Conservation (phyloP, 192 early-diverging fungal genomes). For the Helicostylum pulchrum region DNA sequence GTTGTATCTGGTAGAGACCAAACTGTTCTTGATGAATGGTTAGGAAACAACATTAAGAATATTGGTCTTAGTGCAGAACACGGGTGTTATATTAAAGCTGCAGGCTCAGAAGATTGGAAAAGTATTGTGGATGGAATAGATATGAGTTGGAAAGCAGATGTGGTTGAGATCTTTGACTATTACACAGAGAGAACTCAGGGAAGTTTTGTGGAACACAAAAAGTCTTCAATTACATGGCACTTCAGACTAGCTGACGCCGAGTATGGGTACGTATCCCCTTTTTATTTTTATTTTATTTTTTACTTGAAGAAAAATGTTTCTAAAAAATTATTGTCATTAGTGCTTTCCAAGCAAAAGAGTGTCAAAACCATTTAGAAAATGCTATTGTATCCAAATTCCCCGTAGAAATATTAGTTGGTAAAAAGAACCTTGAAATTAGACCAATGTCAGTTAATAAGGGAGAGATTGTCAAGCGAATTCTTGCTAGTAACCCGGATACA, state of each 20-base stretch:
- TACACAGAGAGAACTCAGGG: conserved; percentile 96
- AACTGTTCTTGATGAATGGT: conserved; percentile 80
- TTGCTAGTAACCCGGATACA: conserved; percentile 58
- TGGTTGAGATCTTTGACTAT: conserved; percentile 88
- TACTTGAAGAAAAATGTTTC: too few relatives aligned
- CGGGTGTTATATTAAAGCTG: conserved; percentile 90
- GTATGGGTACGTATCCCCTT: conserved; percentile 56
- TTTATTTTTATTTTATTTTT: too few relatives aligned
- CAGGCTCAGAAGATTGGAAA: conserved; percentile 67
- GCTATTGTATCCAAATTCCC: conserved; percentile 88
- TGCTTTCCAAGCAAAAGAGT: conserved; percentile 95
- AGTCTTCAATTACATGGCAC: conserved; percentile 95
- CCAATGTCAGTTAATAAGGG: conserved; percentile 95
- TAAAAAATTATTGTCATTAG: not conserved
- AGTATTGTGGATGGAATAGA: conserved; percentile 72
- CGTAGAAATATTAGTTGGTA: conserved; percentile 93
- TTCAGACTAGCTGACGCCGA: conserved; percentile 93
- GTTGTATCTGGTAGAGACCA: conserved; percentile 93
- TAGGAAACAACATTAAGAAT: conserved; percentile 67
- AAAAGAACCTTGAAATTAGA: conserved; percentile 96
- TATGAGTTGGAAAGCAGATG: conserved; percentile 93
- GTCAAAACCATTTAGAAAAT: conserved; percentile 92
- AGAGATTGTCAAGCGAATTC: conserved; percentile 90
- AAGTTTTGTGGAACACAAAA: conserved; percentile 90
- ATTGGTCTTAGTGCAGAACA: conserved; percentile 93